A percentile compares a stretch with the other conserved stretches of the same genome.
These are phyloP conservation scores for Sambucus nigra DNA, from an alignment of 129 eudicot species.

Conservation along the genomic window DNA sequence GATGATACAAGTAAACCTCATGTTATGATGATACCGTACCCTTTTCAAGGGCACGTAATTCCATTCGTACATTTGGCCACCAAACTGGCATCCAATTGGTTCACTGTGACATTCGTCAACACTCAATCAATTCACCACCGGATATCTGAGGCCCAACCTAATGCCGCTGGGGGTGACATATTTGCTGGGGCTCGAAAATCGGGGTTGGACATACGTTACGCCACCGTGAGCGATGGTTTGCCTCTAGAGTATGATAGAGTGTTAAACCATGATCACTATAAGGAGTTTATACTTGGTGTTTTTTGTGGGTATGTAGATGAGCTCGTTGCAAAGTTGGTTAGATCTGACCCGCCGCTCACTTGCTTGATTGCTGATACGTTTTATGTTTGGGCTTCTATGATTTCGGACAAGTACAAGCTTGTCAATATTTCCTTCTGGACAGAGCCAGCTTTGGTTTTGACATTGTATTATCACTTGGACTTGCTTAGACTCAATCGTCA, in stretches of 20 bases:
- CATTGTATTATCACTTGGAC: constrained; percentile 50
- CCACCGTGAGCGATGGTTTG: constrained; percentile 54
- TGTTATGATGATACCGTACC: constrained; percentile 54
- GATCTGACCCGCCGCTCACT: constrained; percentile 23
- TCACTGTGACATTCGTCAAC: constrained; percentile 66
- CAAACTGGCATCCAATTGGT: constrained; percentile 60
- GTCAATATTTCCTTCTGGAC: constrained; percentile 64
- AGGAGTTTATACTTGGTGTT: constrained; percentile 39
- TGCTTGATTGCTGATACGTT: constrained; percentile 61
- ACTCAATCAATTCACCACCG: constrained; percentile 46
- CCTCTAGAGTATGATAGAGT: constrained; percentile 56
- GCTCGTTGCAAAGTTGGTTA: constrained; percentile 29
- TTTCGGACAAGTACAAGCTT: constrained; percentile 43
- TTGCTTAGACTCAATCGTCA: constrained; percentile 55
- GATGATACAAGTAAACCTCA: constrained; percentile 46
- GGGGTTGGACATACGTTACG: constrained; percentile 51
- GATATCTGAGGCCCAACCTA: constrained; percentile 26
- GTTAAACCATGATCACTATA: constrained; percentile 42
- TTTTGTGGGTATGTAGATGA: constrained; percentile 57
- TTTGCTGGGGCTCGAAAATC: constrained; percentile 38
- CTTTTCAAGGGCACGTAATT: constrained; percentile 66
- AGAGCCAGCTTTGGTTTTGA: constrained; percentile 54
- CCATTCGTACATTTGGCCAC: constrained; percentile 57
- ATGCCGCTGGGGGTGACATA: constrained; percentile 14
- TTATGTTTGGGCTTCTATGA: constrained; percentile 42